Evolutionary conservation across 805 yeast species (phyloP).

Genomic region (Isabelozyma rhagii): DNA sequence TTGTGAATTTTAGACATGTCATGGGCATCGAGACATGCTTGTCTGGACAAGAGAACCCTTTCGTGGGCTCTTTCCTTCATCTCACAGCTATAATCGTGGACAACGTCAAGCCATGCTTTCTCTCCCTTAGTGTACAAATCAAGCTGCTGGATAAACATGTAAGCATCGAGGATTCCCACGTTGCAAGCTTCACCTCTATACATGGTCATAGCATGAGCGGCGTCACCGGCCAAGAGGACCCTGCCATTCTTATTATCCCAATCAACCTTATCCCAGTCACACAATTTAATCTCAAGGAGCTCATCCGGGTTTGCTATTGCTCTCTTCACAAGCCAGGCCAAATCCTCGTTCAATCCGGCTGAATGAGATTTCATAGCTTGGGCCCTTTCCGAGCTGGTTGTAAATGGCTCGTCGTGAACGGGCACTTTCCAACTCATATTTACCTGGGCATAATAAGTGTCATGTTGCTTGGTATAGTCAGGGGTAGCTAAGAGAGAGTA

Average conservation of each 20-base stretch:
- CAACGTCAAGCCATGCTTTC: slow-evolving; percentile 10
- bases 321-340: slow-evolving; percentile 10
- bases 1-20: slow-evolving; percentile 12
- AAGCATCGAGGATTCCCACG: slow-evolving; percentile 14
- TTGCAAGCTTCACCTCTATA: slow-evolving; percentile 18
- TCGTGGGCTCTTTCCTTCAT: slow-evolving; percentile 10
- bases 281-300: slow-evolving; percentile 10
- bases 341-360: slow-evolving; percentile 9
- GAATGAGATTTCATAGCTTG: slow-evolving; percentile 11
- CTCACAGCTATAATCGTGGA: slow-evolving; percentile 5
- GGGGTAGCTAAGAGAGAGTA: slow-evolving; percentile 20
- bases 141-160: slow-evolving; percentile 8
- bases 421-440: slow-evolving; percentile 13
- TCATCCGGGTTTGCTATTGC: slow-evolving; percentile 7
- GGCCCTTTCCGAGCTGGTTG: slow-evolving; percentile 11
- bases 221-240: slow-evolving; percentile 12
- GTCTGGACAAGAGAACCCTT: slow-evolving; percentile 19
- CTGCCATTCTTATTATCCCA: slow-evolving; percentile 10
- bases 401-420: slow-evolving; percentile 11
- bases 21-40: slow-evolving; percentile 25
- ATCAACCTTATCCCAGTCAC: slow-evolving; percentile 14
- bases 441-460: slow-evolving; percentile 13
- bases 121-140: slow-evolving; percentile 5
- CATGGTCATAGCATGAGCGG: slow-evolving; percentile 21
- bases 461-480: slow-evolving; percentile 10